Evolutionary conservation across 2,329 filamentous ascomycete species (phyloP), one percentile per base, ranked within the genome.

Genomic region (Diplodia scrobiculata): DNA sequence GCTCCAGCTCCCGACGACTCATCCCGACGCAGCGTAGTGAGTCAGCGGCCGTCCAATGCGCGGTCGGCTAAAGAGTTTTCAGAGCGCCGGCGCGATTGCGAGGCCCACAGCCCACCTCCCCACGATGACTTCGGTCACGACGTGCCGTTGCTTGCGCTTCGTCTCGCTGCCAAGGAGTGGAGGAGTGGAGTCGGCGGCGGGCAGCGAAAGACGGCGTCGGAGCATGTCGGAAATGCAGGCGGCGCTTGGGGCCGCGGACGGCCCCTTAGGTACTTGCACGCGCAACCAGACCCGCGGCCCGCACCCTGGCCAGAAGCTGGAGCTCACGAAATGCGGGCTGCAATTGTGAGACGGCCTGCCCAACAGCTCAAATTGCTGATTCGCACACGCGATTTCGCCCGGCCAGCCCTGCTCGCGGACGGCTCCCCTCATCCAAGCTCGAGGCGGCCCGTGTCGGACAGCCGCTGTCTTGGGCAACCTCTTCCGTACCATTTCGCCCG

Each of bases 41-140:
- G 47, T 53, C 48, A 53, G 48, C 60, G 14, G 11, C n/a, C 13
- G 29, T 51, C 59, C 45, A 63, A 47, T 47, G 2, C 38, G 48
- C 60, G 60, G 47, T 53, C 60, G 60, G 60, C 60, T 63, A 63
- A 63, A 63, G 60, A 63, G 17, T 63, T 63, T 63, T 63, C 48
- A 63, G 60, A 25, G 7, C 60, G 48, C 58, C 58, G 45, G 45
- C 54, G 54, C 36, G 25, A 9, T 4, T 29, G 17, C 13, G 38
- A 38, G 58, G 58, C 58, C 58, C 58, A 60, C 58, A 60, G 58
- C 27, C 58, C 41, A 50, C 45, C 14, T 62, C 58, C 50, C 58
- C 58, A 62, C 58, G 58, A 62, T 50, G 36, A 50, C 58, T 62
- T 45, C 55, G 55, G 55, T 32, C 55, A 60, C 55, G 27, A 60